Base-by-base conservation (phyloP, 2,329 filamentous ascomycete genomes). In the Trichothecium sympodiale region DNA sequence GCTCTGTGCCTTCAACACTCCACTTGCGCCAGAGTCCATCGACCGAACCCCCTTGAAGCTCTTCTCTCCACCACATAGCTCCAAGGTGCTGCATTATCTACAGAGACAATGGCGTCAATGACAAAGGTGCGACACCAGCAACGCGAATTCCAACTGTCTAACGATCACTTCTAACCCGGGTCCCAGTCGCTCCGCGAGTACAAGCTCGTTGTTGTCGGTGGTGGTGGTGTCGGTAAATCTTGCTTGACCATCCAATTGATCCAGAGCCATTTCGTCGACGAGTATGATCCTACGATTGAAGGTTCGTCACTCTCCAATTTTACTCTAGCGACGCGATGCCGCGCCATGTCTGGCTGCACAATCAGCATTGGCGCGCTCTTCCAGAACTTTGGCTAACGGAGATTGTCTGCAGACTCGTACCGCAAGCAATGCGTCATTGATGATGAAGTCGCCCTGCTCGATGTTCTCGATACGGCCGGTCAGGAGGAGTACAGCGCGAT, bases 361-460 rank as follows among this genome's bases (percentile, higher is more conserved):
- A 33, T 29, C 30, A n/a, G 12, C 16, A 8, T 16, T n/a, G n/a
- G n/a, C n/a, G n/a, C n/a, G n/a, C n/a, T n/a, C n/a, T n/a, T 35
- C 3, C 13, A 20, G 20, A 10, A 25, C 20, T 10, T 25, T 25
- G 20, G 10, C 20, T 25, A 25, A 25, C 10, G 10, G 6, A 10
- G 20, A 25, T 25, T 35, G 32, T 28, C 34, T 27, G 35, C 59
- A 98, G 91, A 98, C 59, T 96, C 91, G 44, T 98, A 98, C 73
- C 87, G 91, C 69, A 98, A 98, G 80, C 91, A 96, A 74, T 96
- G 91, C 61, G 81, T 94, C 51, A 94, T 98, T 60, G 91, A 98
- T 59, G 91, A 96, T 51, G 91, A 98, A 65, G 87, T 95, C 48
- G 91, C 91, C 35, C 76, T 98, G 41, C 82, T 98, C 61, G 91